Evolutionary conservation across 2,329 filamentous ascomycete genomes (phyloP).

Genomic region (Colletotrichum falcatum): DNA sequence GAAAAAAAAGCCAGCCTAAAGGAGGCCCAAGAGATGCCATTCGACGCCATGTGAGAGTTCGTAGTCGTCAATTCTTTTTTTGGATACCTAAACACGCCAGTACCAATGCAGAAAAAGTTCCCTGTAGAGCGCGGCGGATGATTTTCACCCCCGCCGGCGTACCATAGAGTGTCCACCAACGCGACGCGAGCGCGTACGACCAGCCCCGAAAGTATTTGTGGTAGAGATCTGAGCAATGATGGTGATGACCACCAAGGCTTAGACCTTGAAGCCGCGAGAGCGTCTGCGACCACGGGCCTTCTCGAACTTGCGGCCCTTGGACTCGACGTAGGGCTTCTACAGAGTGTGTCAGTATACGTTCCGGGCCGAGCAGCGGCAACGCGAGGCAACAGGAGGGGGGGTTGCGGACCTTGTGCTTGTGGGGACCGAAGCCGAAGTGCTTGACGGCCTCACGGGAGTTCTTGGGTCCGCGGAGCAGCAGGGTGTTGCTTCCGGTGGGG

Average conservation of each 20-base stretch:
- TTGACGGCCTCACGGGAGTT: conserved; percentile 97
- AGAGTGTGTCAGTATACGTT: conserved; percentile 50
- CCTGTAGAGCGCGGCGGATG: conserved; percentile 46
- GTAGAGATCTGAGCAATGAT: conserved; percentile 15
- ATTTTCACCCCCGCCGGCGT: conserved; percentile 15
- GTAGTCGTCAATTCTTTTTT: conserved; percentile 41
- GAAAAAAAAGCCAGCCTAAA: conserved; percentile 10
- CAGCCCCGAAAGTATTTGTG: conserved; percentile 21
- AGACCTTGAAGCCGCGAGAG: conserved; percentile 99
- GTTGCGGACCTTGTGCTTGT: conserved; percentile 89
- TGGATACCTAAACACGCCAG: conserved; percentile 61
- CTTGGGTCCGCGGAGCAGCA: conserved; percentile 98
- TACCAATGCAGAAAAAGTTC: conserved; percentile 56
- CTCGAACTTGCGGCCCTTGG: conserved; percentile 99
- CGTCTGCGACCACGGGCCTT: conserved; percentile 97
- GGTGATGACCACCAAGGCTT: conserved; percentile 58
- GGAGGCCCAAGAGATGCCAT: conserved; percentile 32
- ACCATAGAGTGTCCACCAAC: conserved; percentile 30
- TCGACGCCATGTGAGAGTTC: conserved; percentile 34
- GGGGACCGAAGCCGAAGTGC: conserved; percentile 98
- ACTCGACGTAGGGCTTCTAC: conserved; percentile 95
- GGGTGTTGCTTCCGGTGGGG: conserved; percentile 95
- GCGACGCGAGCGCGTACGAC: conserved; percentile 26
- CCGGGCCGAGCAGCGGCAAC: too few species aligned
- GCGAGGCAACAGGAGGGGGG: too few species aligned